A percentile compares a stretch with the other conserved stretches of the same genome.
Evolutionary conservation across 176 grass and related monocot genomes (phyloP).

Genomic region (Phyllostachys edulis): DNA sequence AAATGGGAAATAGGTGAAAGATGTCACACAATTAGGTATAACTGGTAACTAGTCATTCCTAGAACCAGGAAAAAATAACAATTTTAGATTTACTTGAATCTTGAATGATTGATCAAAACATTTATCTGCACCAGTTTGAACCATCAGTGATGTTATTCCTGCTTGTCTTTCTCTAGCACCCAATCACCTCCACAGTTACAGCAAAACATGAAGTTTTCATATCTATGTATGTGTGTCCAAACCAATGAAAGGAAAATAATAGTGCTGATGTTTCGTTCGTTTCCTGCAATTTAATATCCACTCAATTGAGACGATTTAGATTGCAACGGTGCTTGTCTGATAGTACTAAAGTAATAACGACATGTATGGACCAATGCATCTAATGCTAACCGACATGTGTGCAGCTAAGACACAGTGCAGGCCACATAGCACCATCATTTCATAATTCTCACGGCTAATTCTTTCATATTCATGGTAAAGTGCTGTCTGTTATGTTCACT

Average conservation of each 20-base stretch:
- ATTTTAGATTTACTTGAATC: neutral
- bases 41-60: neutral
- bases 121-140: neutral
- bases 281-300: neutral
- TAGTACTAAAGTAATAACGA: neutral
- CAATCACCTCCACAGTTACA: neutral
- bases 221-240: no score
- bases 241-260: no score
- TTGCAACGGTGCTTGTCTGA: neutral
- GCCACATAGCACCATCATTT: neutral
- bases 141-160: neutral
- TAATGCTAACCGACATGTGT: neutral
- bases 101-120: neutral
- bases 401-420: neutral
- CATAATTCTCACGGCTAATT: neutral
- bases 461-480: no score
- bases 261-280: neutral
- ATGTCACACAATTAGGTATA: neutral
- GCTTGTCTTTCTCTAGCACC: neutral
- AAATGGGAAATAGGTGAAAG: neutral
- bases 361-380: slow-evolving; percentile 1
- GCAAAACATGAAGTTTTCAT: neutral
- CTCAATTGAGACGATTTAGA: neutral
- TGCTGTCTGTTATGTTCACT: no score
- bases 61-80: neutral